Conservation (phyloP, 148 eudicot species). For the Simmondsia chinensis region DNA sequence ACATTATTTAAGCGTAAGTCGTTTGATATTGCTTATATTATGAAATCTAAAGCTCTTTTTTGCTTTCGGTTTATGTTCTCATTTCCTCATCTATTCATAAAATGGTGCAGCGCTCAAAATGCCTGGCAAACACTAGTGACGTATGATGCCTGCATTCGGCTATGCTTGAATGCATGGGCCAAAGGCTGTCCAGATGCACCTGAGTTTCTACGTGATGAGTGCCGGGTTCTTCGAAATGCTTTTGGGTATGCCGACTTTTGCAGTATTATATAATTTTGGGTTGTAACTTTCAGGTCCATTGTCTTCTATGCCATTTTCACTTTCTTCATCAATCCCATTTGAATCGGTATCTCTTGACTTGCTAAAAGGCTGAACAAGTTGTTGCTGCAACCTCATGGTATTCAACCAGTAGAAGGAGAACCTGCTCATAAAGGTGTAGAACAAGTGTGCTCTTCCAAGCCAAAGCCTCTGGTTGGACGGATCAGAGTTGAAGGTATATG, state of each 20-base stretch:
- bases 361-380: constrained; percentile 53
- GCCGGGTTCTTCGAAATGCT: constrained; percentile 59
- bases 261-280: no score
- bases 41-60: background rate
- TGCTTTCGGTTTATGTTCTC: background rate
- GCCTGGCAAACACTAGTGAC: constrained; percentile 74
- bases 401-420: constrained; percentile 19
- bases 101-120: constrained; percentile 51
- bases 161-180: constrained; percentile 77
- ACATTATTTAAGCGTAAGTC: no score
- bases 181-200: constrained; percentile 79
- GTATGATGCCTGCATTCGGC: constrained; percentile 82
- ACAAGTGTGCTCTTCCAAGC: constrained; percentile 38
- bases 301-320: no score
- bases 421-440: constrained; percentile 19
- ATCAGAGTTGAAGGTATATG: constrained; percentile 69
- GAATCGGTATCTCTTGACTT: background rate
- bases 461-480: constrained; percentile 46
- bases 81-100: background rate
- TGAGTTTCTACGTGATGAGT: constrained; percentile 71
- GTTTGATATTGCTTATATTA: no score
- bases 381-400: constrained; percentile 59
- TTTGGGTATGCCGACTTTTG: constrained; percentile 51
- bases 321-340: no score
- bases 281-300: no score